Base-by-base conservation (phyloP, 805 yeast genomes). In the Zygoascus ofunaensis region DNA sequence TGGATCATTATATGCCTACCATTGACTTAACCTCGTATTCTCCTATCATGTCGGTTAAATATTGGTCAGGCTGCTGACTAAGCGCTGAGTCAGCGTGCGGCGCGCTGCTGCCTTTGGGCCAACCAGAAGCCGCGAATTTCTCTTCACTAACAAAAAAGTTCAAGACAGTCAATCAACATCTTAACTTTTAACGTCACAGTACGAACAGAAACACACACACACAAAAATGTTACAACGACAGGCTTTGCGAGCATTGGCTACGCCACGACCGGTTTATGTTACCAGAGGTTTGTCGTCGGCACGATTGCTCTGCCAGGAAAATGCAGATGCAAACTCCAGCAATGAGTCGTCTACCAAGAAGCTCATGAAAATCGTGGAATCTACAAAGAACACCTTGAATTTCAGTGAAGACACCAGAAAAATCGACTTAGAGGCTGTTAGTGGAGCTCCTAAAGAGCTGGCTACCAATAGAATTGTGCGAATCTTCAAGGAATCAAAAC, bases 381-480 rank as follows among this genome's bases (percentile, higher is more conserved):
- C 35, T 10, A n/a, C 28, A 2, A 22, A 41, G n/a, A 43, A 39
- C 26, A 21, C 28, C 24, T 28, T 35, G n/a, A 34, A 19, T 37
- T 23, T n/a, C 30, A 40, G 47, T 23, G 45, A 45, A 22, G 32
- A 21, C 23, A 41, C 38, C 32, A 41, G 41, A 19, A 39, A 41
- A 17, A 33, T 45, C 15, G 34, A 34, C 21, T 20, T 77, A 55
- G 87, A 83, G 61, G 49, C 77, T 30, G 66, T 80, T 45, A 76
- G 82, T 47, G 95, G 94, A 12, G 94, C 94, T 8, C 94, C 94
- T 43, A 59, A 58, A 37, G 90, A 79, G 45, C 65, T 82, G 41
- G 51, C 64, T 42, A 67, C 77, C 18, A 68, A 72, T 44, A 74
- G 95, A 63, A 72, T 78, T 20, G 94, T 81, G 4, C 75, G 90